A percentile compares a stretch with the other conserved stretches of the same genome.
Conservation (phyloP, 1,284 basidiomycete genomes). For the Pseudomicrostroma phylloplanum region DNA sequence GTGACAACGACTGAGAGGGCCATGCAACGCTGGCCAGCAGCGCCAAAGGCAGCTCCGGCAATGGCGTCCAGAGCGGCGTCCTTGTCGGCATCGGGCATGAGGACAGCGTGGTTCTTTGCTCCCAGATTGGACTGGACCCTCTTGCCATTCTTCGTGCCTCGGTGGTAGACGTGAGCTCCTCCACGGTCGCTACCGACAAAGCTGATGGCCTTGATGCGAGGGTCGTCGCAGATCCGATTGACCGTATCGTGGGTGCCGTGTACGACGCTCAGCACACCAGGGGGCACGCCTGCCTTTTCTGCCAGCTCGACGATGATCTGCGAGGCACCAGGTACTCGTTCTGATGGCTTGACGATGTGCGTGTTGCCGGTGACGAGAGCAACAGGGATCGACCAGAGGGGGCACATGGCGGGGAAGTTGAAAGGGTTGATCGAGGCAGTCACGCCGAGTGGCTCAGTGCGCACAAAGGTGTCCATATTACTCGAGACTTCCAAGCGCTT, state of each 20-base stretch:
- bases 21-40: constrained; percentile 85
- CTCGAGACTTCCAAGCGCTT: constrained; percentile 86
- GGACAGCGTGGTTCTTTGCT: constrained; percentile 70
- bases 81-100: constrained; percentile 96
- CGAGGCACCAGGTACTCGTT: constrained; percentile 89
- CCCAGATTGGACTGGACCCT: constrained; percentile 92
- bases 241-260: constrained; percentile 85
- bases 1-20: constrained; percentile 60
- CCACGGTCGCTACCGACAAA: constrained; percentile 96
- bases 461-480: constrained; percentile 92
- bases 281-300: constrained; percentile 63
- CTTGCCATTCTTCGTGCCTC: constrained; percentile 78
- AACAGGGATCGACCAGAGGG: constrained; percentile 53
- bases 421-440: constrained; percentile 40
- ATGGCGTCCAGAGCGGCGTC: constrained; percentile 89
- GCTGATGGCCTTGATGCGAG: constrained; percentile 83
- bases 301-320: constrained; percentile 96
- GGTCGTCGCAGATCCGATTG: constrained; percentile 87
- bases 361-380: constrained; percentile 88
- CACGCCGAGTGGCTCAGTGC: constrained; percentile 62
- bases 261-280: constrained; percentile 56
- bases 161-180: constrained; percentile 78
- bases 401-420: constrained; percentile 72
- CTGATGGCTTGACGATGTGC: constrained; percentile 87
- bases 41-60: constrained; percentile 90